Percentiles rank a stretch among this genome's conserved stretches.
Evolutionary conservation across 2,329 filamentous ascomycete genomes (phyloP).

Genomic region (Pleoardoris graminearum): DNA sequence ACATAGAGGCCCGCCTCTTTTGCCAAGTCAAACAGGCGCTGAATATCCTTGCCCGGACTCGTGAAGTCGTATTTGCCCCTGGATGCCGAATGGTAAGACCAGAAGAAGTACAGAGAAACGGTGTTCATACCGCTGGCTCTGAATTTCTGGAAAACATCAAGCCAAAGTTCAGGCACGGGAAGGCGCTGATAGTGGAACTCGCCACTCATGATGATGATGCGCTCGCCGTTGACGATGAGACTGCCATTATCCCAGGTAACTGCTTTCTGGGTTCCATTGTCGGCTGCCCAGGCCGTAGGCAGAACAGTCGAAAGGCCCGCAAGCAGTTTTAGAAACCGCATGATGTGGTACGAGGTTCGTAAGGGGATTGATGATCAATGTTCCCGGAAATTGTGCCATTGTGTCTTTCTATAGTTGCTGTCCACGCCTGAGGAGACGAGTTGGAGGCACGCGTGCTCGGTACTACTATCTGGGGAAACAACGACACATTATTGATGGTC

Average conservation of each 20-base stretch:
- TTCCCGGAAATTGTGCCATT: not conserved
- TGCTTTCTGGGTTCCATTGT: slow-evolving; percentile 36
- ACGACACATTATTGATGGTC: slow-evolving; percentile 10
- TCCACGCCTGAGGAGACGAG: not conserved
- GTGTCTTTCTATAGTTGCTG: slow-evolving; percentile 4
- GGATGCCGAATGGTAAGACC: slow-evolving; percentile 54
- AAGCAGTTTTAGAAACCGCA: slow-evolving; percentile 2
- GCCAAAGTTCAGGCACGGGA: slow-evolving; percentile 58
- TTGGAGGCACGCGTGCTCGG: not conserved
- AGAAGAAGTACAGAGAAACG: slow-evolving; percentile 56
- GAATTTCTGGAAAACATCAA: slow-evolving; percentile 60
- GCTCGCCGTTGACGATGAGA: slow-evolving; percentile 54
- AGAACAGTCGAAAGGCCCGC: slow-evolving; percentile 1
- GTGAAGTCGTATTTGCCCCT: slow-evolving; percentile 56
- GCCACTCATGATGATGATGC: slow-evolving; percentile 54
- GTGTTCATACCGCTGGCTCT: slow-evolving; percentile 59
- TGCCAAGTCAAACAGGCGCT: slow-evolving; percentile 55
- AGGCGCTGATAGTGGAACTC: slow-evolving; percentile 60
- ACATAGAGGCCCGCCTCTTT: slow-evolving; percentile 58
- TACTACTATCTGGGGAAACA: not conserved
- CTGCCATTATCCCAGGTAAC: slow-evolving; percentile 60
- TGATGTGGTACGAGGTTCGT: not conserved
- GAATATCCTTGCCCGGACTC: slow-evolving; percentile 55
- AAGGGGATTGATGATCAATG: not conserved
- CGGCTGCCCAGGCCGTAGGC: slow-evolving; percentile 20